Percentiles rank a stretch among this genome's conserved stretches.
Evolutionary conservation across 2,329 filamentous ascomycete genomes (phyloP).

Genomic region (Colletotrichum siamense): DNA sequence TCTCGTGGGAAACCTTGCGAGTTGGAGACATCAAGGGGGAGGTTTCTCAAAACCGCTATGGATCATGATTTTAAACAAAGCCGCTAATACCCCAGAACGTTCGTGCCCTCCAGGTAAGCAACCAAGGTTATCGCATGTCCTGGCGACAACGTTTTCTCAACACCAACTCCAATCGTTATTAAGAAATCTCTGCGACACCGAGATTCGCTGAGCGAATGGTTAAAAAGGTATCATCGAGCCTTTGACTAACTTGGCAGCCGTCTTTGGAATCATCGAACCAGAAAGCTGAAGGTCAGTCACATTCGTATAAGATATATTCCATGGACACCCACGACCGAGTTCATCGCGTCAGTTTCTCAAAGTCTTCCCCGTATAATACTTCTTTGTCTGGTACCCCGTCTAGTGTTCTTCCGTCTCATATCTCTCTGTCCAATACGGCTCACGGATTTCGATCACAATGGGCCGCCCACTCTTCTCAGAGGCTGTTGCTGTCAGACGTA

Average conservation of each 20-base stretch:
- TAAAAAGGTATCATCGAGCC: not conserved
- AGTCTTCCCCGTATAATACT: not conserved
- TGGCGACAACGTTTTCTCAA: not conserved
- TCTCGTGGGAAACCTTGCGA: not conserved
- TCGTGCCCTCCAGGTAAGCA: fast-evolving
- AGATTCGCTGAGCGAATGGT: not conserved
- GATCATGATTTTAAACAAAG: not conserved
- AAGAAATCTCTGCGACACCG: not conserved
- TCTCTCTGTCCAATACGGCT: not conserved
- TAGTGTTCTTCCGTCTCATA: too few relatives aligned
- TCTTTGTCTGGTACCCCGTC: not conserved
- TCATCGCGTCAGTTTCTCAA: not conserved
- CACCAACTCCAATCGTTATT: not conserved
- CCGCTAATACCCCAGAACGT: too few relatives aligned
- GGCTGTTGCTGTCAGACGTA: not conserved
- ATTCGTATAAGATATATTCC: not conserved
- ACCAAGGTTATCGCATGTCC: not conserved
- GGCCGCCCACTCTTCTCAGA: not conserved
- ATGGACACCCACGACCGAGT: not conserved
- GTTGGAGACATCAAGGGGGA: not conserved
- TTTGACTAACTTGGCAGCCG: not conserved
- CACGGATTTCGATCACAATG: not conserved
- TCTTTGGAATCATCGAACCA: not conserved
- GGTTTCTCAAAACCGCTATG: not conserved
- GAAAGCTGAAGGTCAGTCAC: not conserved